phyloP scores from a whole-genome alignment of 495 filamentous ascomycete species.

The Cryomyces antarcticus region DNA sequence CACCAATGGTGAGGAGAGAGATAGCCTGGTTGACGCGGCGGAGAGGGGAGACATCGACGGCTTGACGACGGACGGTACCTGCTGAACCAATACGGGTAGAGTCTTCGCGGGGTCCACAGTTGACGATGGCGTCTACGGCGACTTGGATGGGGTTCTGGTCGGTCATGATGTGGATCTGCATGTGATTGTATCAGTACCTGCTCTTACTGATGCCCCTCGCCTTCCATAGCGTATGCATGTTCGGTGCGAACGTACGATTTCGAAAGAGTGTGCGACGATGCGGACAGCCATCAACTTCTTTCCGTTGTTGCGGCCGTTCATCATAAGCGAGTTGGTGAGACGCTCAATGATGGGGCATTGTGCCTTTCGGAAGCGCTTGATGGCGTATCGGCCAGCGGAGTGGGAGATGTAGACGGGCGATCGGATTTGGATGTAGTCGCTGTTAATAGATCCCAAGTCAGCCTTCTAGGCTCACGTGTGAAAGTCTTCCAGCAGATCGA shows the following conservation, averaged over 20 bases:
- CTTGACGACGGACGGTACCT: conserved; percentile 97
- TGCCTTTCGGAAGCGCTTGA: conserved; percentile 99
- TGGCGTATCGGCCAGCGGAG: conserved; percentile 94
- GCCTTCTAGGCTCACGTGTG: not conserved
- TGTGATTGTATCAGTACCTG: not conserved
- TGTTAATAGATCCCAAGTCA: conserved; percentile 19
- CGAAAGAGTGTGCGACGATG: conserved; percentile 96
- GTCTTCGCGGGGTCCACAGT: conserved; percentile 99
- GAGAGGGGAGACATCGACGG: conserved; percentile 98
- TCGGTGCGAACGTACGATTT: conserved; percentile 59
- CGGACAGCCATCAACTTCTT: conserved; percentile 99
- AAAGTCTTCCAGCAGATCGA: too few relatives aligned
- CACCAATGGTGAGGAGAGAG: conserved; percentile 89
- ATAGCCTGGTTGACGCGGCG: conserved; percentile 99
- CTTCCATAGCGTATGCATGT: not conserved
- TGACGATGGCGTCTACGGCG: conserved; percentile 97
- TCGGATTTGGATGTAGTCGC: conserved; percentile 99
- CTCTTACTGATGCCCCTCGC: too few relatives aligned
- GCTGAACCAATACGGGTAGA: conserved; percentile 97
- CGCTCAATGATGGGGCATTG: conserved; percentile 99
- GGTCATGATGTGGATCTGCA: conserved; percentile 97
- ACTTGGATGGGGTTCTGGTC: conserved; percentile 99
- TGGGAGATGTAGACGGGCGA: conserved; percentile 95
- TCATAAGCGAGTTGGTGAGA: conserved; percentile 99
- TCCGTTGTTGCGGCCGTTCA: conserved; percentile 99